Base-by-base conservation (phyloP, 2,329 filamentous ascomycete genomes). In the Paraphaeosphaeria sporulosa region DNA sequence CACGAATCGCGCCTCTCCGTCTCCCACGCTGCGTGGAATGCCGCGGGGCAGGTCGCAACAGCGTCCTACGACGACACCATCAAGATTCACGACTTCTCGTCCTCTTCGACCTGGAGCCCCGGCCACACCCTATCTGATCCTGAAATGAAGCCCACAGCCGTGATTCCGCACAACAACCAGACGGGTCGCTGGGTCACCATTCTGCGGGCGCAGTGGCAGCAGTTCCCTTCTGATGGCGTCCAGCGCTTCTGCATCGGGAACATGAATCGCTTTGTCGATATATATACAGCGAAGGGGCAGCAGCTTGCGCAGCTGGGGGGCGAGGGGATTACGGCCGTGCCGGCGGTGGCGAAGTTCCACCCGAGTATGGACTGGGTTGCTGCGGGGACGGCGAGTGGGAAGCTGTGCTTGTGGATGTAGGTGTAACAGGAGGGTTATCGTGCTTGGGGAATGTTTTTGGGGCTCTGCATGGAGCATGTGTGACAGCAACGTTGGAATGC, bases 191-290 rank as follows among this genome's bases (percentile, higher is more conserved):
- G 93, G 93, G 93, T 97, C 0, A 96, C 93, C 0, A 97, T 89
- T 69, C 80, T 90, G 84, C 74, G 96, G 84, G 85, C 95, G 76
- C 93, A 97, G 69, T 99, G 95, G 95, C 95, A 99, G 76, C 83
- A 86, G 34, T 85, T 86, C 48, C 94, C 95, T 0, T 81, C 85
- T 36, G 92, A 95, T 60, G 89, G 89, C 8, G 88, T 96, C 5
- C 90, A 96, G 64, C 93, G 94, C 62, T 93, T 99, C 70, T 91
- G 88, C 25, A 94, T 99, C 59, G 95, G 92, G 1, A 99, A 98
- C 69, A 98, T 98, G 95, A 97, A 96, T 74, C 88, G 95, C 1
- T 98, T 97, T 69, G 92, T 98, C 1, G 95, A 99, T 72, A 86
- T 99, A 1, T 99, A 91, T 75, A 90, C 90, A 0, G 85, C 88